Evolutionary conservation across 2,329 filamentous ascomycete species (phyloP), one percentile per base, ranked within the genome.

Genomic region (Knufia petricola): DNA sequence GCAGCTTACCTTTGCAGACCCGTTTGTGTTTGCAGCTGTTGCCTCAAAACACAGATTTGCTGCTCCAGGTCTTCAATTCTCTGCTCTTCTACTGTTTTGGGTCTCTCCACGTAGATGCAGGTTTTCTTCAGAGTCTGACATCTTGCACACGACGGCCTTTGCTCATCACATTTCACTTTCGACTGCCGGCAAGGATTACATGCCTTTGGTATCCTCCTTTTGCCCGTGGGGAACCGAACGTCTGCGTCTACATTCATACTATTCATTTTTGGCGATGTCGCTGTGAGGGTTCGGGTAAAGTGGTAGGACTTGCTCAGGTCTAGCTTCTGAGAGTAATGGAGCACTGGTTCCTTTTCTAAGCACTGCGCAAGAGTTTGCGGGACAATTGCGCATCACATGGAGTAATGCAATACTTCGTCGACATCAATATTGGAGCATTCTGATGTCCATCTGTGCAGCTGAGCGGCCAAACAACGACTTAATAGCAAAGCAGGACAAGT

Each of bases 131-230:
- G 28, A 30, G 61, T 64, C 9, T 60, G 57, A 31, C 65, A 67
- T 52, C 64, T 54, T n/a, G 7, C 3, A 31, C 45, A 47, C 12
- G 30, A 67, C 8, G 65, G 65, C 28, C 60, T 54, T 39, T 65
- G 59, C 4, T 63, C 64, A 49, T 66, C 64, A 42, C 65, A 68
- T 59, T 59, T 61, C 4, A 67, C 64, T 55, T 68, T 68, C 1
- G 64, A 66, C 26, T 59, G 57, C n/a, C 65, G 60, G 52, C 65
- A 67, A 32, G 64, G 54, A 50, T 60, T 60, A 50, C 65, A 67
- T 2, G 65, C 64, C 54, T 66, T 66, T 40, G 64, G 65, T 20
- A 66, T 63, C 8, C 65, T 61, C 49, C 64, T 66, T 50, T 65
- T 67, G 12, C 61, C 59, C 9, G 52, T 47, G 21, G 61, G 26